phyloP scores from a whole-genome alignment of 2,329 filamentous ascomycete species.

The Cucurbitaria berberidis region DNA sequence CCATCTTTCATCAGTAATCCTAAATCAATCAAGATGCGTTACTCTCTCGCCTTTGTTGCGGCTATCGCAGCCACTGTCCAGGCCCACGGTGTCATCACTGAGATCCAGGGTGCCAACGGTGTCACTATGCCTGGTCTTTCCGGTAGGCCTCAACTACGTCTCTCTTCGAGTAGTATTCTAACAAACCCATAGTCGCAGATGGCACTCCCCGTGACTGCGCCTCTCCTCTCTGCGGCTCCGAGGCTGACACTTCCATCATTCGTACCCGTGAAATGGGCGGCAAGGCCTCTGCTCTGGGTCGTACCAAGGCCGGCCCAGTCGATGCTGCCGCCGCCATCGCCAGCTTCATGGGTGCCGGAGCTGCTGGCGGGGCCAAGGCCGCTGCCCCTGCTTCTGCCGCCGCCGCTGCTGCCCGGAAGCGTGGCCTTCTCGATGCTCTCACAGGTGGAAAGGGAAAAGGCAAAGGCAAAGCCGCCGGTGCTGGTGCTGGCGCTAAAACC shows the following conservation, averaged over 20 bases:
- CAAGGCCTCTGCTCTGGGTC: conserved; percentile 66
- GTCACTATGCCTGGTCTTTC: conserved; percentile 68
- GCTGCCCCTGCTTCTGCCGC: conserved; percentile 5
- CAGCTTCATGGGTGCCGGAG: conserved; percentile 60
- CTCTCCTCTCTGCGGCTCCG: conserved; percentile 66
- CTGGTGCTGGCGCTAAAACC: conserved; percentile 53
- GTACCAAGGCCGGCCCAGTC: conserved; percentile 66
- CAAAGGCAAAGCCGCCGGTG: conserved; percentile 4
- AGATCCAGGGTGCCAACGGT: conserved; percentile 65
- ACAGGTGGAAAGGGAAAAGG: too few relatives aligned
- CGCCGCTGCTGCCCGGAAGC: conserved; percentile 22
- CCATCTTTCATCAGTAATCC: conserved; percentile 7
- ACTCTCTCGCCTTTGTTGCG: conserved; percentile 54
- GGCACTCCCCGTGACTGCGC: conserved; percentile 72
- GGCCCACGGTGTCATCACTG: conserved; percentile 65
- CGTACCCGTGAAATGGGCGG: conserved; percentile 64
- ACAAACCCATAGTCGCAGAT: conserved; percentile 59
- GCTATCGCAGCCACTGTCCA: conserved; percentile 57
- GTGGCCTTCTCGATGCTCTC: conserved; percentile 35
- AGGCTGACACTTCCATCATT: conserved; percentile 74
- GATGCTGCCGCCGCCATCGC: conserved; percentile 63
- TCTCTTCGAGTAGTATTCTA: conserved; percentile 3
- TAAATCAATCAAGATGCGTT: conserved; percentile 54
- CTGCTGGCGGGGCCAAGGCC: conserved; percentile 6
- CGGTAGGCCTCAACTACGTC: conserved; percentile 40